Evolutionary conservation across 768 basidiomycete genomes (phyloP).

Genomic region (Pisolithus tinctorius): DNA sequence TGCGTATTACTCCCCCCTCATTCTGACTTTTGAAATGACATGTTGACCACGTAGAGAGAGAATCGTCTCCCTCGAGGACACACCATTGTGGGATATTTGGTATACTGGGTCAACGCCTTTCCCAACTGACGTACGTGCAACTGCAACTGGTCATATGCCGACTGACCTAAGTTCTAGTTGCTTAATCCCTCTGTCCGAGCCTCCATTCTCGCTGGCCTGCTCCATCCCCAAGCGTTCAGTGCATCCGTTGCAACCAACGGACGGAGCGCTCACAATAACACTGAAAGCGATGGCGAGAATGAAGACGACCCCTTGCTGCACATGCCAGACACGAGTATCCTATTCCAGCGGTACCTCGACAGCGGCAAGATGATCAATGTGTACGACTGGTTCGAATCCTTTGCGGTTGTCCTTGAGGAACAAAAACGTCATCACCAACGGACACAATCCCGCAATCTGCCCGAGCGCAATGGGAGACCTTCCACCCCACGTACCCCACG

Average conservation of each 20-base stretch:
- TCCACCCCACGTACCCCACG: not conserved
- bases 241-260: not conserved
- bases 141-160: not conserved
- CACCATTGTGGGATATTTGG: constrained; percentile 64
- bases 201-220: constrained; percentile 52
- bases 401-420: constrained; percentile 56
- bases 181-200: constrained; percentile 66
- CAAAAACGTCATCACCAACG: constrained; percentile 30
- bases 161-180: constrained; percentile 33
- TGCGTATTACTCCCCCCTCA: constrained; percentile 19
- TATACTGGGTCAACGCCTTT: constrained; percentile 60
- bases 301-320: constrained; percentile 36
- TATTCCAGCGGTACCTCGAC: constrained; percentile 71
- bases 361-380: constrained; percentile 80
- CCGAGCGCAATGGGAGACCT: not conserved
- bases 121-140: constrained; percentile 51
- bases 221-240: constrained; percentile 49
- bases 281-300: constrained; percentile 7
- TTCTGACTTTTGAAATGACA: not conserved
- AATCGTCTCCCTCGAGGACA: constrained; percentile 42
- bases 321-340: constrained; percentile 68
- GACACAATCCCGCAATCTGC: not conserved
- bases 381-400: constrained; percentile 85
- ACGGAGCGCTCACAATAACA: not conserved
- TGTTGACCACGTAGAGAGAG: constrained; percentile 29